Percentiles rank a stretch among this genome's conserved stretches.
These are phyloP conservation scores for Strobilomyces dryophilus DNA, from an alignment of 768 basidiomycete genomes.

Conservation along the genomic window DNA sequence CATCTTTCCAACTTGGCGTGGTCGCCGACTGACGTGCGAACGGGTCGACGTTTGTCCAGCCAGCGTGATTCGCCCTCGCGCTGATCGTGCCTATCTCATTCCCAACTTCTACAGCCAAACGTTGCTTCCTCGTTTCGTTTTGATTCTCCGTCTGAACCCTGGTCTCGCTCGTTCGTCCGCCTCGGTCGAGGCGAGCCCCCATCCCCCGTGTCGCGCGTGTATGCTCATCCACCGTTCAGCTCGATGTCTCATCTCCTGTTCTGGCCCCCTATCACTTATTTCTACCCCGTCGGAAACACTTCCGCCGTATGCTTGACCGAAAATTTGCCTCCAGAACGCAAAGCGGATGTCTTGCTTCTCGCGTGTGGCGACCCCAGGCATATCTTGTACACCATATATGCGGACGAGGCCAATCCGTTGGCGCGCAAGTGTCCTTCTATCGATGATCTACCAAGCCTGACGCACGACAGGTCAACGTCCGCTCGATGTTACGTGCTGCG, in stretches of 20 bases:
- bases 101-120: background rate
- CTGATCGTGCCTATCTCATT: background rate
- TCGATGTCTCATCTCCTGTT: conserved; percentile 16
- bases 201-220: too few relatives aligned
- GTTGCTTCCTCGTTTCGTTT: background rate
- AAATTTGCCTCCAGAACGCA: conserved; percentile 41
- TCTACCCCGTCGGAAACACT: conserved; percentile 60
- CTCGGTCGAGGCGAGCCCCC: background rate
- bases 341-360: conserved; percentile 40
- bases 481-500: conserved; percentile 29
- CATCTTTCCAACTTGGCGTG: too few relatives aligned
- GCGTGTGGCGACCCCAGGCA: conserved; percentile 55
- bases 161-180: background rate
- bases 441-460: background rate
- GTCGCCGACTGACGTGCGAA: too few relatives aligned
- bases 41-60: too few relatives aligned
- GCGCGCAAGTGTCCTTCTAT: conserved; percentile 2
- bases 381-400: conserved; percentile 44
- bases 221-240: background rate
- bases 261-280: conserved; percentile 32
- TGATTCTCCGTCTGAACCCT: conserved; percentile 2
- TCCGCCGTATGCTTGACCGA: conserved; percentile 47
- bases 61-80: background rate
- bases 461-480: conserved; percentile 6
- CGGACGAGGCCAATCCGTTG: conserved; percentile 7